Evolutionary conservation across 352 stramenopile genomes (phyloP), one percentile per base, ranked within the genome.

Genomic region (Phytophthora cactorum): DNA sequence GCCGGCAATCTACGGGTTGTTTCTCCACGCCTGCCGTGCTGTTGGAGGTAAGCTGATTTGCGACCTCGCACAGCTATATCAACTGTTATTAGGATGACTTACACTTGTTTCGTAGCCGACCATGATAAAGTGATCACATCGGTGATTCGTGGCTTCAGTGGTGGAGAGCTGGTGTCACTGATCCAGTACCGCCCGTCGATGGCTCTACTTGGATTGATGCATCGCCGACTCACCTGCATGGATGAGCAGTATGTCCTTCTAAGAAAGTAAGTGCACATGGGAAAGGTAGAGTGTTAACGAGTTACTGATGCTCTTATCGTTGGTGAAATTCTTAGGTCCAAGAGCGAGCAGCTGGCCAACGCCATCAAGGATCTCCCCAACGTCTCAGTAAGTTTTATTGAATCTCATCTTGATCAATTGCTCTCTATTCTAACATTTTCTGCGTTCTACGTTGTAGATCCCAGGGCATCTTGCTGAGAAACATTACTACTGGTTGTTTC

Each of bases 401-500:
- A 28, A n/a, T 27, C 25, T 22, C 1, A 39, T 6, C 6, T 51
- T 34, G 8, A 10, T 14, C 17, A 14, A 34, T 8, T 22, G 11
- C 25, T 15, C 38, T 36, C 2, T 39, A 14, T 39, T 14, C 10
- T 12, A 45, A 38, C 11, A 15, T 28, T 5, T 66, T 14, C 34
- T 39, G 11, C 4, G 22, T 46, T 14, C 12, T 46, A 12, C 15
- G 22, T 51, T 36, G 25, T 61, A 91, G 80, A 82, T 95, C 34
- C 88, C 88, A 39, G 88, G 86, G 3, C 59, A 74, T 8, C 31
- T 74, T 29, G 84, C 88, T 22, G 57, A 77, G 4, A 83, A 85
- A 28, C 88, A 96, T 73, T 91, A 84, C 61, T 96, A 90, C 59
- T 96, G 88, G 88, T 61, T 96, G 12, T 94, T 93, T 43, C 88